A percentile compares a stretch with the other conserved stretches of the same genome.
Conservation (phyloP, 2,329 filamentous ascomycete genomes). For the Paraconiothyrium sp. region DNA sequence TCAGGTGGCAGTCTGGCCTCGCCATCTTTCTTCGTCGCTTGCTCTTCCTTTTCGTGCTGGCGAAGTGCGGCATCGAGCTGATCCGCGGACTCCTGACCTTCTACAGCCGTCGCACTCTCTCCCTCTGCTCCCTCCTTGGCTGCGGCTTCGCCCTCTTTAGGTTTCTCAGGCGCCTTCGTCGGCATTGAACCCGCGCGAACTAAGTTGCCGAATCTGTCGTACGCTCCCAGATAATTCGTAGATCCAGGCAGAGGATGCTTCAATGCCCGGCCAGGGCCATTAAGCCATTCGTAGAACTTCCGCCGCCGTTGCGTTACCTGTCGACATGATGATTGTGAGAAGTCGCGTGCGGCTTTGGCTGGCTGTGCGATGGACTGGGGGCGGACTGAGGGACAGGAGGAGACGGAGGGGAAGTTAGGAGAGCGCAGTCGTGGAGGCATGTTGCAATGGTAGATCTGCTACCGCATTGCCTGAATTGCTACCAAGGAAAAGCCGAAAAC, state of each 20-base stretch:
- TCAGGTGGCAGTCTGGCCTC: conserved; percentile 41
- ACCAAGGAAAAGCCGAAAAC: conserved; percentile 20
- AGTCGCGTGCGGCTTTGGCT: conserved; percentile 40
- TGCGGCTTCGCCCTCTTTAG: conserved; percentile 23
- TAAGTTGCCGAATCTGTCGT: conserved; percentile 61
- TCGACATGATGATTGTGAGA: conserved; percentile 49
- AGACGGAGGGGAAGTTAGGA: conserved; percentile 34
- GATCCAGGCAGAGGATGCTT: conserved; percentile 58
- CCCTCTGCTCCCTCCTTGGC: conserved; percentile 20
- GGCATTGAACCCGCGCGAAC: conserved; percentile 44
- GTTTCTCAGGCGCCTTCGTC: conserved; percentile 31
- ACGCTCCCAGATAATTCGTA: conserved; percentile 66
- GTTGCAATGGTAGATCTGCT: conserved; percentile 28
- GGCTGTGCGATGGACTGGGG: conserved; percentile 36
- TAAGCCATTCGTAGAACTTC: conserved; percentile 68
- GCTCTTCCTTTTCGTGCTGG: conserved; percentile 28
- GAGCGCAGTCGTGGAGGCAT: conserved; percentile 50
- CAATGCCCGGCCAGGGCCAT: conserved; percentile 62
- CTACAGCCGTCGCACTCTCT: conserved; percentile 35
- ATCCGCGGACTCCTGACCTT: conserved; percentile 42
- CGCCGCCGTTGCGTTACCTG: conserved; percentile 61
- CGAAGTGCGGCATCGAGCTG: conserved; percentile 38
- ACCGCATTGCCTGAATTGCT: conserved; percentile 36
- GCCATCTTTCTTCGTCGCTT: conserved; percentile 31
- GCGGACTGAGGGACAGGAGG: conserved; percentile 31